A percentile compares a stretch with the other conserved stretches of the same genome.
Conservation (phyloP, 2,329 filamentous ascomycete species). For the Pezicula rhizophila region DNA sequence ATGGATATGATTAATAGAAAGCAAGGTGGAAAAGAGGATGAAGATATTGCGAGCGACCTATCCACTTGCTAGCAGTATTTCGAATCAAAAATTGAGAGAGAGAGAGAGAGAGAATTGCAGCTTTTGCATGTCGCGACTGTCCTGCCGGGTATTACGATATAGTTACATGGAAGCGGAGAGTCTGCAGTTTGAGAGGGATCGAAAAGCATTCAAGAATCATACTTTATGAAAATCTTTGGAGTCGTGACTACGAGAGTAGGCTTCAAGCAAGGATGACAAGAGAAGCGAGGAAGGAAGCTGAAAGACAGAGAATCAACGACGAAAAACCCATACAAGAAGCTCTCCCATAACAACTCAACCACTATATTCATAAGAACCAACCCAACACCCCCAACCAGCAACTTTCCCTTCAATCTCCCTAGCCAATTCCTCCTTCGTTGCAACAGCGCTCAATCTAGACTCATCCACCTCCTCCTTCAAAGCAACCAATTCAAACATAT, state of each 20-base stretch:
- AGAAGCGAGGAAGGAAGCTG: background rate
- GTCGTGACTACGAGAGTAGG: background rate
- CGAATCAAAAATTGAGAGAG: background rate
- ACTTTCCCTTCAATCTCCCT: constrained; percentile 25
- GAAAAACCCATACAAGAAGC: background rate
- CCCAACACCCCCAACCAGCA: constrained; percentile 28
- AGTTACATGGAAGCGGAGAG: background rate
- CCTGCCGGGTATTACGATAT: background rate
- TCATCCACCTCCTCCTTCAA: constrained; percentile 22
- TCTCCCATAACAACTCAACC: background rate
- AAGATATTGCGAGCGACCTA: background rate
- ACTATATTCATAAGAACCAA: constrained; percentile 20
- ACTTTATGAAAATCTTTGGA: background rate
- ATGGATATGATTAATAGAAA: too few relatives aligned
- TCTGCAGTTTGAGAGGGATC: background rate
- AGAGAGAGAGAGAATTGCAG: background rate
- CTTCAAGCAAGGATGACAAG: background rate
- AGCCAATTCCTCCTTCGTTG: constrained; percentile 23
- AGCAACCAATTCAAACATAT: constrained; percentile 27
- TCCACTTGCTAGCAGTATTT: background rate
- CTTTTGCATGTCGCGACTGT: background rate
- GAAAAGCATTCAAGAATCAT: background rate
- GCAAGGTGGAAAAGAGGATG: background rate
- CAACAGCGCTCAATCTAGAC: constrained; percentile 7
- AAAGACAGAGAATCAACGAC: background rate